A percentile compares a stretch with the other conserved stretches of the same genome.
Conservation (phyloP, 108 stramenopile species). For the Cylindrotheca fusiformis region DNA sequence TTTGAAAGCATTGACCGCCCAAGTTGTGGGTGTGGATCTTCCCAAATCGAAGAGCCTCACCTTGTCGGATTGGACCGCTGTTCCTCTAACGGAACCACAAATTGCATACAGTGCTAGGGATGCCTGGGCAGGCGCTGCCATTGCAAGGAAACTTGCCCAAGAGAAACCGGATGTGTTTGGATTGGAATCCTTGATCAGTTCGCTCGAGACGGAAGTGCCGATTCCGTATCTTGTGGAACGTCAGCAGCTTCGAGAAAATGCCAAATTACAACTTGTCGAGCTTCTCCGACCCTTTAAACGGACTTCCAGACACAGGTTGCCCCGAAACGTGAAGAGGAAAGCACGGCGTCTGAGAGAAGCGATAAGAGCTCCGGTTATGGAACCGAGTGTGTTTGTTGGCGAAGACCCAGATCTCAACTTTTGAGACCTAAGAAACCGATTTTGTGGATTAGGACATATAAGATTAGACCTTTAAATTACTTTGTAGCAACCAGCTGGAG, state of each 20-base stretch:
- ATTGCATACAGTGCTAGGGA: conserved; percentile 72
- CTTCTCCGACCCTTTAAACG: conserved; percentile 5
- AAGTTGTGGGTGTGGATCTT: conserved; percentile 49
- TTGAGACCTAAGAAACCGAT: too few species aligned
- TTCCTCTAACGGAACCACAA: conserved; percentile 55
- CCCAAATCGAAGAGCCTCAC: conserved; percentile 50
- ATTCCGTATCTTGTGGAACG: conserved; percentile 36
- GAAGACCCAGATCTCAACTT: too few species aligned
- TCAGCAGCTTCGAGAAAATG: conserved; percentile 23
- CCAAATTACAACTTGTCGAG: conserved; percentile 26
- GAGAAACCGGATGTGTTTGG: conserved; percentile 30
- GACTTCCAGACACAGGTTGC: neutral
- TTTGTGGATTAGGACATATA: too few species aligned
- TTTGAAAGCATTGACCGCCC: conserved; percentile 37
- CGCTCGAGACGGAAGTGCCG: conserved; percentile 26
- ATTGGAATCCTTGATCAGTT: conserved; percentile 31
- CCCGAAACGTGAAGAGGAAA: neutral
- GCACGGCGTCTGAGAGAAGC: neutral
- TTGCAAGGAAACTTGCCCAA: conserved; percentile 37
- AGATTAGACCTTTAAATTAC: too few species aligned
- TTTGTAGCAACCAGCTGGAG: too few species aligned
- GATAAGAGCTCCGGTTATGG: neutral
- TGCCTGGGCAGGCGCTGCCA: conserved; percentile 79
- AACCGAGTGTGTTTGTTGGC: neutral
- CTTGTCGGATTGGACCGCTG: conserved; percentile 54